Conservation (phyloP, 345 rosid species). For the Ailanthus altissimus region DNA sequence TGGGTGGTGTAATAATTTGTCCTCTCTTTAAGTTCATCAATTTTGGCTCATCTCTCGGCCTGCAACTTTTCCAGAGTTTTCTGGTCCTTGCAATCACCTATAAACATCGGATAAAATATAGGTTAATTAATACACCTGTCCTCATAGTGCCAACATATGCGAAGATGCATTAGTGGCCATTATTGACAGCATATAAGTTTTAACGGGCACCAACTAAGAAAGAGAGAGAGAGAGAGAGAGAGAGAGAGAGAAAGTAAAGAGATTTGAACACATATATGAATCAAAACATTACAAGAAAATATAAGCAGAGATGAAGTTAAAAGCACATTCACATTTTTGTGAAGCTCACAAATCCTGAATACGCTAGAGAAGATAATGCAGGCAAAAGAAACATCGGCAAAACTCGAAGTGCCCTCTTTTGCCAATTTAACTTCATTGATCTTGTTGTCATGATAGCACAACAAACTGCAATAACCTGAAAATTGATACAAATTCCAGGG, state of each 20-base stretch:
- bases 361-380: slow-evolving; percentile 48
- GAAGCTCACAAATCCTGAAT: slow-evolving; percentile 55
- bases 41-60: slow-evolving; percentile 83
- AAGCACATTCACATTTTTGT: slow-evolving; percentile 63
- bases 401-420: slow-evolving; percentile 62
- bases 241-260: not conserved
- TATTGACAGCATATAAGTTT: not conserved
- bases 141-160: slow-evolving; percentile 4
- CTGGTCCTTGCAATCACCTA: slow-evolving; percentile 87
- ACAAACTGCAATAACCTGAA: slow-evolving; percentile 67
- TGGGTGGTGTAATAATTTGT: slow-evolving; percentile 92
- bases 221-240: not conserved
- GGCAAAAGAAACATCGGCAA: slow-evolving; percentile 78
- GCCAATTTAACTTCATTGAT: slow-evolving; percentile 62
- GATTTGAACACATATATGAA: not conserved
- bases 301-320: not conserved
- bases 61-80: slow-evolving; percentile 78
- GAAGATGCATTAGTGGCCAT: not conserved
- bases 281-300: not conserved
- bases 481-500: slow-evolving; percentile 6
- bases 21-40: slow-evolving; percentile 91
- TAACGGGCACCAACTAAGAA: not conserved
- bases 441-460: slow-evolving; percentile 69
- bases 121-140: slow-evolving; percentile 9
- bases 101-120: slow-evolving; percentile 18